Evolutionary conservation across 441 rosid species (phyloP), one percentile per base, ranked within the genome.

Genomic region (Euphorbia corollata): DNA sequence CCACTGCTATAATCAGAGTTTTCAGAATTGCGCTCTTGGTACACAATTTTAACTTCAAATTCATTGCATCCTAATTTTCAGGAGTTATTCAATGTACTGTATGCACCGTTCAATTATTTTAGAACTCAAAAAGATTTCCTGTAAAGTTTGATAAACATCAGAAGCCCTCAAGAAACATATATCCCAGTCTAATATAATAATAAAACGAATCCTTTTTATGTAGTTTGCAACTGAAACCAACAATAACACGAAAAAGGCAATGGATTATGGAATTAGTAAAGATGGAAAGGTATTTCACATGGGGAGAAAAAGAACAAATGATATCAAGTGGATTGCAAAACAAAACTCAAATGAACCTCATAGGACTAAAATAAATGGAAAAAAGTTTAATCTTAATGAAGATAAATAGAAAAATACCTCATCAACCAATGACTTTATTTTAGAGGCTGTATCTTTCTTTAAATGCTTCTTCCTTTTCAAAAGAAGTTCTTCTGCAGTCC

Each of bases 361-460:
- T 43, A 30, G 12, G 22, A 54, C 19, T 32, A 32, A 50, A 18
- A 16, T 56, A 27, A 32, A 11, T 34, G 6, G 8, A n/a, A 19
- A 30, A 30, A n/a, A 6, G 8, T 13, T 16, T 56, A 23, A 36
- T 24, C 47, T 39, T 27, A n/a, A 60, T 50, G 20, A 64, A 70
- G 22, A 69, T 30, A 36, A 15, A 48, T 18, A 8, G 34, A 68
- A 63, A 53, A 3, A 54, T 81, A 91, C 99, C 97, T 94, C 99
- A 70, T 91, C 97, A 63, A 94, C 98, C 75, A 85, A 64, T 39
- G 96, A 91, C 83, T 94, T 94, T 59, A 91, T 77, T 72, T 94
- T 94, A 54, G 89, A 84, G 73, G 97, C 94, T 23, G 92, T 85
- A 80, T 91, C 92, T 85, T 94, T 94, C 91, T 88, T 94, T 81